Percentiles rank a stretch among this genome's conserved stretches.
Conservation (phyloP, 2,329 filamentous ascomycete genomes). For the Cladophialophora carrionii region DNA sequence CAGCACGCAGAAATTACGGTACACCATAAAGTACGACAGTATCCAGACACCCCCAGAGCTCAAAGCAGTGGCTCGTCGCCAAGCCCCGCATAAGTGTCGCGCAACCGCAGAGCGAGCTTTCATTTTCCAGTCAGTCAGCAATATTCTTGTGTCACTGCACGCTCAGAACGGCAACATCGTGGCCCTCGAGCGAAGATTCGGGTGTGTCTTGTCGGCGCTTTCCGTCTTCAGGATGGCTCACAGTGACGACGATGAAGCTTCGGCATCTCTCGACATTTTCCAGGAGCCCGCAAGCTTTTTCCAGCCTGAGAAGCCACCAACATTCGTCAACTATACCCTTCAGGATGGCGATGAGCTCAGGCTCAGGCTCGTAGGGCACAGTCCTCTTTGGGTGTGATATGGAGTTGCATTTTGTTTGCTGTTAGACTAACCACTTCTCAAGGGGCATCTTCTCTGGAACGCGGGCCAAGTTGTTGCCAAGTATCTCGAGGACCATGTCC, state of each 20-base stretch:
- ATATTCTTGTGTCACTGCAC: not conserved
- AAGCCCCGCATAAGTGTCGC: not conserved
- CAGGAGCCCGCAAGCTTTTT: constrained; percentile 81
- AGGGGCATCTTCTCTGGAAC: constrained; percentile 90
- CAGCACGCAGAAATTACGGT: not conserved
- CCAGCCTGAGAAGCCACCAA: constrained; percentile 74
- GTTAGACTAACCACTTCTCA: constrained; percentile 38
- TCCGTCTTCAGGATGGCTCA: constrained; percentile 1
- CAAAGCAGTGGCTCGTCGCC: not conserved
- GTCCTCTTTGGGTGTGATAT: constrained; percentile 73
- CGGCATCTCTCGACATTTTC: constrained; percentile 64
- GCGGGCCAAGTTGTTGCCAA: constrained; percentile 76
- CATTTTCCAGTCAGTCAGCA: not conserved
- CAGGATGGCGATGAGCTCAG: constrained; percentile 66
- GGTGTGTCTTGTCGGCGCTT: not conserved
- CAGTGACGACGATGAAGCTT: constrained; percentile 39
- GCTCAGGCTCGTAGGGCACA: constrained; percentile 81
- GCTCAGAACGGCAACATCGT: not conserved
- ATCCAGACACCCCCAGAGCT: too few relatives aligned
- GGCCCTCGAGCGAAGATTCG: not conserved
- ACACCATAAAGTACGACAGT: too few relatives aligned
- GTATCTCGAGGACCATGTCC: constrained; percentile 73
- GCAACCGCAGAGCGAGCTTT: not conserved
- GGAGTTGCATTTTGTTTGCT: constrained; percentile 2
- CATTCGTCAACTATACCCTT: constrained; percentile 71